A percentile compares a stretch with the other conserved stretches of the same genome.
Conservation (phyloP, 345 rosid genomes). For the Sisymbrium irio region DNA sequence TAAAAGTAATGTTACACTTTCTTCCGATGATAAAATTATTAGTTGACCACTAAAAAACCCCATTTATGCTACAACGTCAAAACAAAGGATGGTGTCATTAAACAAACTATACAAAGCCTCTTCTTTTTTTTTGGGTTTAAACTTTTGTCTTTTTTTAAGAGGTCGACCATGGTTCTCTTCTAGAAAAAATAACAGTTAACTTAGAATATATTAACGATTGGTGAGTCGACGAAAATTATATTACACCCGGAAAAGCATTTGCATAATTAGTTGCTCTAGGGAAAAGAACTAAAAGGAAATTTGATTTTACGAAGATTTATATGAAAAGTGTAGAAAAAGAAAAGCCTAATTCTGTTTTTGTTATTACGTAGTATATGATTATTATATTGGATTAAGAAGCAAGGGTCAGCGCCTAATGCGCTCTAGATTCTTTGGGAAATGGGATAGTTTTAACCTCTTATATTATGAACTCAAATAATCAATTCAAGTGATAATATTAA, state of each 20-base stretch:
- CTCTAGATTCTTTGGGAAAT: slow-evolving; percentile 92
- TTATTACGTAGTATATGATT: slow-evolving; percentile 17
- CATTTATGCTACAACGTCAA: too few relatives aligned
- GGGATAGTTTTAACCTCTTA: slow-evolving; percentile 23
- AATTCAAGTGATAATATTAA: slow-evolving; percentile 10
- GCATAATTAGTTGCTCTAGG: background rate
- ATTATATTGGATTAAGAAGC: slow-evolving; percentile 46
- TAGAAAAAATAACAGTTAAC: background rate
- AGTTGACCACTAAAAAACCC: too few relatives aligned
- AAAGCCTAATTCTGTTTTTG: slow-evolving; percentile 19
- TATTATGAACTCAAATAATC: background rate
- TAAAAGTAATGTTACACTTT: too few relatives aligned
- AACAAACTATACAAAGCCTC: too few relatives aligned
- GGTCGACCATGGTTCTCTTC: too few relatives aligned
- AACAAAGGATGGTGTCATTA: too few relatives aligned
- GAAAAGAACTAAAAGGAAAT: background rate
- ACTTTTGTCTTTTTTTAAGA: too few relatives aligned
- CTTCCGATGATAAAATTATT: too few relatives aligned
- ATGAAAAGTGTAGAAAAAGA: background rate
- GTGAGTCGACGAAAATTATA: background rate
- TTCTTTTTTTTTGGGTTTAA: too few relatives aligned
- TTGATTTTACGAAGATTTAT: background rate
- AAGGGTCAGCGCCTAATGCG: slow-evolving; percentile 97
- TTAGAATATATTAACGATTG: background rate
- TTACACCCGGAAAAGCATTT: background rate